Base-by-base conservation (phyloP, 371 early-diverging fungal species). In the Mucor lusitanicus region DNA sequence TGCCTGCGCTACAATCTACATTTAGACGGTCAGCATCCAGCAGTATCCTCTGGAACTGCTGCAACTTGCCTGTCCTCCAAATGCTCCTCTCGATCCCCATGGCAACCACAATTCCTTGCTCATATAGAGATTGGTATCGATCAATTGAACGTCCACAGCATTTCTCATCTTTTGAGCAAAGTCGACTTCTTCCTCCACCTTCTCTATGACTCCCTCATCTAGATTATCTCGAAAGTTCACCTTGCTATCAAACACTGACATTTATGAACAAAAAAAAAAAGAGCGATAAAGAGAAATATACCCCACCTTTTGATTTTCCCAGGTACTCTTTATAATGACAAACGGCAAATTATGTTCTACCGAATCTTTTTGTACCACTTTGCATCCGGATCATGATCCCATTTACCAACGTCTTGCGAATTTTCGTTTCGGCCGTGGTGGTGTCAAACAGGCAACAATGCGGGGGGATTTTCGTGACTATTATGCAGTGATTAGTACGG, bases 81-180 rank as follows among this genome's bases (percentile, higher is more conserved):
- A 95, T 6, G 92, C 94, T 15, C 95, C 96, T 33, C 95, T 88
- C 54, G 90, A 89, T 23, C 93, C 92, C 53, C 78, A 54, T 7
- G 96, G 96, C 25, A 77, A 68, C 94, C 94, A 95, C 12, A 95
- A 79, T 28, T 89, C 85, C 57, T 90, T 89, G 57, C 88, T 88
- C 57, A 88, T 81, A 68, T 83, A 95, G 30, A 93, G 74, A 68
- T 94, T 87, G 4, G 81, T 80, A 63, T 93, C 95, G 17, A 90
- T 81, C 46, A 57, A 32, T 50, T 68, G 62, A 7, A 72, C 73
- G 37, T 68, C 73, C 17, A 72, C 53, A 17, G 68, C 65, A 39
- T 65, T 55, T 42, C 19, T 59, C 64, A 72, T 68, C 17, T 62
- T 55, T 7, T 33, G 17, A 11, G 44, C 57, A 27, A 65, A 67